Evolutionary conservation across 2,329 filamentous ascomycete genomes (phyloP).

Genomic region (Aspergillus flavus): DNA sequence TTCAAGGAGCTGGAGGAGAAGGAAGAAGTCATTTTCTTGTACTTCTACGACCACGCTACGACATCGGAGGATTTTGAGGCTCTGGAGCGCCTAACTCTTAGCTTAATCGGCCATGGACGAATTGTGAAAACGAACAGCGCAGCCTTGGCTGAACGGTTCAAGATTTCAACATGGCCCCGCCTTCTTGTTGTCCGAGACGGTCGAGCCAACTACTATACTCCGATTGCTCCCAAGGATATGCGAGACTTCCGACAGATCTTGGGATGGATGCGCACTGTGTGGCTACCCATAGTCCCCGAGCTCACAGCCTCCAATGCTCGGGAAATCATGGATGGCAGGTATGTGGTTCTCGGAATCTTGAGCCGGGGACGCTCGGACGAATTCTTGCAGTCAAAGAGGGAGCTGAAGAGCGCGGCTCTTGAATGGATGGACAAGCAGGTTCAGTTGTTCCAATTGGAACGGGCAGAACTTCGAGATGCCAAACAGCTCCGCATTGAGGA

Average conservation of each 20-base stretch:
- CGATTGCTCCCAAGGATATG: slow-evolving; percentile 87
- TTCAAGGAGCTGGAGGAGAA: slow-evolving; percentile 87
- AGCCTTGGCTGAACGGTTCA: slow-evolving; percentile 77
- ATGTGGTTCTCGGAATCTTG: slow-evolving; percentile 90
- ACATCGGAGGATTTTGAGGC: slow-evolving; percentile 89
- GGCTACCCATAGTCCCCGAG: slow-evolving; percentile 94
- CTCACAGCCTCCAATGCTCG: slow-evolving; percentile 86
- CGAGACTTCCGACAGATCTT: slow-evolving; percentile 79
- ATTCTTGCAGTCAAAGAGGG: slow-evolving; percentile 75
- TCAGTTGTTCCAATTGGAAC: slow-evolving; percentile 85
- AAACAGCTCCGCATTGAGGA: slow-evolving; percentile 97
- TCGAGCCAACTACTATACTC: slow-evolving; percentile 85
- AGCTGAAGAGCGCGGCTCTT: slow-evolving; percentile 91
- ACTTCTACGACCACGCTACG: slow-evolving; percentile 96
- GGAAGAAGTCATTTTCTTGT: slow-evolving; percentile 94
- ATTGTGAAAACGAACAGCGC: slow-evolving; percentile 88
- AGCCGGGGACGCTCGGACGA: slow-evolving; percentile 77
- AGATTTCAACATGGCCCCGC: slow-evolving; percentile 96
- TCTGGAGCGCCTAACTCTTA: slow-evolving; percentile 81
- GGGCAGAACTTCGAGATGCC: slow-evolving; percentile 88
- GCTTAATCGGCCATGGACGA: slow-evolving; percentile 86
- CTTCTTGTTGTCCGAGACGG: slow-evolving; percentile 87
- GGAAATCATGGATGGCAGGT: slow-evolving; percentile 92
- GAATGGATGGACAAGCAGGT: slow-evolving; percentile 99
- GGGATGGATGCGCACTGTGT: slow-evolving; percentile 93